phyloP scores from a whole-genome alignment of 768 basidiomycete species.

The Collybiopsis confluens region DNA sequence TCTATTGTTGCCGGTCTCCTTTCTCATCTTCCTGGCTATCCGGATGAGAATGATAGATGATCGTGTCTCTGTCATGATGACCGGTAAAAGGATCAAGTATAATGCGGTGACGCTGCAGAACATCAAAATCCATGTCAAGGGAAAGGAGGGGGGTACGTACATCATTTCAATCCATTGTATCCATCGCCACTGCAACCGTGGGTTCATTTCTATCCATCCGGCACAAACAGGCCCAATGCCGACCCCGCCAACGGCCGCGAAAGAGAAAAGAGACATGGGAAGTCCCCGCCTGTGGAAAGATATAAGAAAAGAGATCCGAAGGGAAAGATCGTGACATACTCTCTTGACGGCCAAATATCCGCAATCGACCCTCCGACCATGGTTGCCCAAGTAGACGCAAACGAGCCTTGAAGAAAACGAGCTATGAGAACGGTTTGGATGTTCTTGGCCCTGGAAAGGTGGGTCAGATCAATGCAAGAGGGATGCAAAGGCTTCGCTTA shows the following conservation, averaged over 20 bases:
- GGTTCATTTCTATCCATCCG: slow-evolving; percentile 64
- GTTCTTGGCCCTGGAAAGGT: slow-evolving; percentile 34
- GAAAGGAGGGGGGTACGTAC: slow-evolving; percentile 27
- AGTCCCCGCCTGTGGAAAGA: slow-evolving; percentile 53
- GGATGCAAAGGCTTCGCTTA: slow-evolving; percentile 18
- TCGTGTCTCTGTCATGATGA: slow-evolving; percentile 72
- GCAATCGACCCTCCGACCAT: slow-evolving; percentile 75
- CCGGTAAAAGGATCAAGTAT: slow-evolving; percentile 43
- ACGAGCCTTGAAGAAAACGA: slow-evolving; percentile 62
- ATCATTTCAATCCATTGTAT: slow-evolving; percentile 80
- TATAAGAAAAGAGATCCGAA: not conserved
- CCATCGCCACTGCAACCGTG: slow-evolving; percentile 68
- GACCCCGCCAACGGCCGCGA: slow-evolving; percentile 54
- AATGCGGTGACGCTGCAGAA: slow-evolving; percentile 43
- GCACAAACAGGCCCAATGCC: slow-evolving; percentile 62
- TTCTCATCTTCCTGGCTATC: slow-evolving; percentile 58
- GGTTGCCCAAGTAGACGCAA: slow-evolving; percentile 65
- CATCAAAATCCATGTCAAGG: not conserved
- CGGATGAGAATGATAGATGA: slow-evolving; percentile 64
- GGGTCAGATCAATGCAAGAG: not conserved
- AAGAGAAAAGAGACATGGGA: slow-evolving; percentile 73
- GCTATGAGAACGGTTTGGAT: slow-evolving; percentile 62
- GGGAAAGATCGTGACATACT: slow-evolving; percentile 32
- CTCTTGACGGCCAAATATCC: slow-evolving; percentile 61
- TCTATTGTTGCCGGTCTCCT: slow-evolving; percentile 56